Evolutionary conservation across 129 eudicot genomes (phyloP).

Genomic region (Dittrichia graveolens): DNA sequence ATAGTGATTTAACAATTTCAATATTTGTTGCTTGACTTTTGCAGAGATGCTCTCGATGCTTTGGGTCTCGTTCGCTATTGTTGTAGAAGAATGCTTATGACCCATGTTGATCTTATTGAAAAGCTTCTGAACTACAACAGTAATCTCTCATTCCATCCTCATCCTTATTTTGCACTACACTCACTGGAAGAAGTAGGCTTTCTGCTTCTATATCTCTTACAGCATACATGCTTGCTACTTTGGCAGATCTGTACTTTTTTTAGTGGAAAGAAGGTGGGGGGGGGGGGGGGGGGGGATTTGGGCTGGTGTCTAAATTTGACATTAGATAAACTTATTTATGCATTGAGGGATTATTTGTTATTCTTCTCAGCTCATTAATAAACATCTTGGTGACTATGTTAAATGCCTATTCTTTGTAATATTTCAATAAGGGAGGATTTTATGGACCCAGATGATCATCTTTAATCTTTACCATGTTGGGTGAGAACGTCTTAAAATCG

Average conservation of each 20-base stretch:
- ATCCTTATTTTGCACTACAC: background rate
- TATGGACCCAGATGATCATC: background rate
- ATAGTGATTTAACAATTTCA: background rate
- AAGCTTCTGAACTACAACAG: constrained; percentile 95
- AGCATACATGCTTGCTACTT: background rate
- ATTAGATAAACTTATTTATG: background rate
- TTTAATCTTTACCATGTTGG: background rate
- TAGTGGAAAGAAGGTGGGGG: no score
- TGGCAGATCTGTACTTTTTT: background rate
- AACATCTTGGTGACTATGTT: constrained; percentile 1
- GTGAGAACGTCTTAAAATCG: background rate
- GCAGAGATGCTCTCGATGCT: constrained; percentile 95
- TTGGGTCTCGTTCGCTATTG: constrained; percentile 86
- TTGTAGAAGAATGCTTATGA: constrained; percentile 97
- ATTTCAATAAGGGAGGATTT: background rate
- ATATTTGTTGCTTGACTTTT: constrained; percentile 29
- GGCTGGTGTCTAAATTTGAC: no score
- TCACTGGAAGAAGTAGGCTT: background rate
- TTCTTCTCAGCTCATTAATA: background rate
- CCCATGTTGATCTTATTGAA: constrained; percentile 97
- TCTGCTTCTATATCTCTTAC: background rate
- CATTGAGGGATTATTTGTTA: background rate
- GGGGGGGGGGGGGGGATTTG: no score
- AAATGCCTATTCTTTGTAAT: background rate
- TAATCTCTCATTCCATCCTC: constrained; percentile 38